Percentiles rank a stretch among this genome's conserved stretches.
phyloP scores from a whole-genome alignment of 164 flowering plant genomes.

The Stephania cephalantha region DNA sequence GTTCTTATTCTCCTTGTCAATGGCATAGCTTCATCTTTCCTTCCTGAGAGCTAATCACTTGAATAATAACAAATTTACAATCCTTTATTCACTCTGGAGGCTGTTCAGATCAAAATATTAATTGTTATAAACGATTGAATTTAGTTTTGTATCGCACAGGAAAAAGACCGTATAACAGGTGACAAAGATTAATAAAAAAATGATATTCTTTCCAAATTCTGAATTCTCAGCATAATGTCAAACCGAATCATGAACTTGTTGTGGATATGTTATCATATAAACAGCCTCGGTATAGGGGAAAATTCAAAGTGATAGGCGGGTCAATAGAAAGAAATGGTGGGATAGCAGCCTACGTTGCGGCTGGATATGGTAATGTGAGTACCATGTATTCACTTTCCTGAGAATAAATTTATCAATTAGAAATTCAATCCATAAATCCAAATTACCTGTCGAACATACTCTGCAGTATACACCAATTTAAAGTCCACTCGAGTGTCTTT shows the following conservation, averaged over 20 bases:
- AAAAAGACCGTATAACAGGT: neutral
- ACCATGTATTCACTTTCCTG: neutral
- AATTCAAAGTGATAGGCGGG: neutral
- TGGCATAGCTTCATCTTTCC: too few species aligned
- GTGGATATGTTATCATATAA: neutral
- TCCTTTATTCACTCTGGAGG: neutral
- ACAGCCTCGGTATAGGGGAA: neutral
- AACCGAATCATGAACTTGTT: neutral
- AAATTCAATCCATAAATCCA: neutral
- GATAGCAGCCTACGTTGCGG: neutral
- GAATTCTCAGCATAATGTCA: neutral
- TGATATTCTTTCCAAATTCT: neutral
- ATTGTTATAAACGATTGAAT: neutral
- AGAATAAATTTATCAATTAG: neutral
- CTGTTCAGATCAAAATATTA: neutral
- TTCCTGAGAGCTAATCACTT: too few species aligned
- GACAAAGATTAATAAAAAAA: neutral
- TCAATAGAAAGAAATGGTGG: neutral
- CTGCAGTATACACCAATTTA: slow-evolving; percentile 95
- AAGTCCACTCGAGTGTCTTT: slow-evolving; percentile 92
- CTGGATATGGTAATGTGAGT: neutral
- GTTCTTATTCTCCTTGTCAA: too few species aligned
- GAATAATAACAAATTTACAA: neutral
- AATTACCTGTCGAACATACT: slow-evolving; percentile 97
- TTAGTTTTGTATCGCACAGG: neutral